Conservation (phyloP, 495 filamentous ascomycete genomes). For the Ramalina peruviana region DNA sequence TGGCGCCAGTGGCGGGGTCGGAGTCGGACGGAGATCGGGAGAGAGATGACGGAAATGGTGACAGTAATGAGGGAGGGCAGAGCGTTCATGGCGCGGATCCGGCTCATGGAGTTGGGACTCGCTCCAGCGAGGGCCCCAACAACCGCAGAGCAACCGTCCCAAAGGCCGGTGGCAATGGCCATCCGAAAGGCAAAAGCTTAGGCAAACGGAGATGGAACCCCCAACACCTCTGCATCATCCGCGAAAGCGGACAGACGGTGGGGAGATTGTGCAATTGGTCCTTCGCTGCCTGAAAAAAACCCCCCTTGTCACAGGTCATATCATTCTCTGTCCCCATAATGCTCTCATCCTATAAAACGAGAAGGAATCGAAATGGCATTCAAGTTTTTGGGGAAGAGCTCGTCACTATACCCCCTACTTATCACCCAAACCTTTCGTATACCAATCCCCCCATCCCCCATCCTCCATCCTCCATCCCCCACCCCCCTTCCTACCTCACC, state of each 20-base stretch:
- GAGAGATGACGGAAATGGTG: neutral
- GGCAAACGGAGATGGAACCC: neutral
- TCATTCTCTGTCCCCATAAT: too few relatives aligned
- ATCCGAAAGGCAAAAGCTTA: neutral
- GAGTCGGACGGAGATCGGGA: neutral
- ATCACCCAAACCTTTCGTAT: too few relatives aligned
- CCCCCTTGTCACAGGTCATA: neutral
- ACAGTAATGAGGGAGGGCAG: neutral
- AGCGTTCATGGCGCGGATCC: too few relatives aligned
- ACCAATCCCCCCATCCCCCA: too few relatives aligned
- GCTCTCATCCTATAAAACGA: too few relatives aligned
- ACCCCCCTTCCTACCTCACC: too few relatives aligned
- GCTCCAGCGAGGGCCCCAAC: too few relatives aligned
- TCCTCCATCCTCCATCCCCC: too few relatives aligned
- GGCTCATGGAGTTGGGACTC: too few relatives aligned
- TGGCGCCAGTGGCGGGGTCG: conserved; percentile 1
- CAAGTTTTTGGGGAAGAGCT: too few relatives aligned
- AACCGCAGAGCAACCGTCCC: neutral
- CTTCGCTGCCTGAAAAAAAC: conserved; percentile 19
- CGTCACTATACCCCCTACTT: too few relatives aligned
- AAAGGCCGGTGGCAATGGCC: conserved; percentile 14
- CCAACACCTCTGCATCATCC: conserved; percentile 57
- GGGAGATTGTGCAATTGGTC: conserved; percentile 78
- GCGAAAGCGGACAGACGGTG: conserved; percentile 59
- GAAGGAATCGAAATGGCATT: too few relatives aligned